Conservation (phyloP, 768 basidiomycete species). For the Leccinellum luteum region DNA sequence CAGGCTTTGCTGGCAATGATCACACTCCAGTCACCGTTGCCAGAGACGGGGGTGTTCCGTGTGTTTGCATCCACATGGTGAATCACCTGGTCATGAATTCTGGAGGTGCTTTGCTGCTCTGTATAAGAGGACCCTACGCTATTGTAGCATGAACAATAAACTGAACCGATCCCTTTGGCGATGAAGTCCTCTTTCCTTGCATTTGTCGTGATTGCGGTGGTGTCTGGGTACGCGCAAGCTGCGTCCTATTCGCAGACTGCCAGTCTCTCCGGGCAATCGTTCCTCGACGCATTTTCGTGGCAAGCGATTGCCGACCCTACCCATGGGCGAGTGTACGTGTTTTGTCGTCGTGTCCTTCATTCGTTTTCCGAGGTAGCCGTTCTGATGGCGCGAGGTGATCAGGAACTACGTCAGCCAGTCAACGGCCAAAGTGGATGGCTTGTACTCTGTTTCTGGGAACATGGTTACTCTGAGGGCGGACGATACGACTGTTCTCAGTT, state of each 20-base stretch:
- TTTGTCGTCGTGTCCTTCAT: neutral
- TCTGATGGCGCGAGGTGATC: neutral
- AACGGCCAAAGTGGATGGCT: slow-evolving; percentile 51
- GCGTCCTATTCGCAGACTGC: slow-evolving; percentile 46
- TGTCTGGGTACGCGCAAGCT: slow-evolving; percentile 23
- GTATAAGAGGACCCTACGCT: slow-evolving; percentile 11
- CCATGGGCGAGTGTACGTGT: slow-evolving; percentile 31
- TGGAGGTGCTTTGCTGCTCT: neutral
- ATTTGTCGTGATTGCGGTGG: slow-evolving; percentile 7
- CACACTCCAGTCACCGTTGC: neutral
- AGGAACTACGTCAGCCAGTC: slow-evolving; percentile 45
- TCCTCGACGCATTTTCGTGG: slow-evolving; percentile 37
- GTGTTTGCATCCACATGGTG: neutral
- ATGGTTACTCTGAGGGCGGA: slow-evolving; percentile 34
- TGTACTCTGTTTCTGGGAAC: slow-evolving; percentile 54
- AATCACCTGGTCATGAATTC: neutral
- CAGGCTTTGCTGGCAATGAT: slow-evolving; percentile 1
- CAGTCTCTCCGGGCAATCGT: slow-evolving; percentile 48
- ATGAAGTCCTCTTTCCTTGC: slow-evolving; percentile 5
- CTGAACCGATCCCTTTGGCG: neutral
- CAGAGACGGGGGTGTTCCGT: neutral
- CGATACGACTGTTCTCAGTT: slow-evolving; percentile 27
- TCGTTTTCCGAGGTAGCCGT: neutral
- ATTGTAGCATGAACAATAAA: neutral
- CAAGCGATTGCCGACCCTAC: slow-evolving; percentile 34